Conservation (phyloP, 768 basidiomycete genomes). For the Xerocomellus dryophilus region DNA sequence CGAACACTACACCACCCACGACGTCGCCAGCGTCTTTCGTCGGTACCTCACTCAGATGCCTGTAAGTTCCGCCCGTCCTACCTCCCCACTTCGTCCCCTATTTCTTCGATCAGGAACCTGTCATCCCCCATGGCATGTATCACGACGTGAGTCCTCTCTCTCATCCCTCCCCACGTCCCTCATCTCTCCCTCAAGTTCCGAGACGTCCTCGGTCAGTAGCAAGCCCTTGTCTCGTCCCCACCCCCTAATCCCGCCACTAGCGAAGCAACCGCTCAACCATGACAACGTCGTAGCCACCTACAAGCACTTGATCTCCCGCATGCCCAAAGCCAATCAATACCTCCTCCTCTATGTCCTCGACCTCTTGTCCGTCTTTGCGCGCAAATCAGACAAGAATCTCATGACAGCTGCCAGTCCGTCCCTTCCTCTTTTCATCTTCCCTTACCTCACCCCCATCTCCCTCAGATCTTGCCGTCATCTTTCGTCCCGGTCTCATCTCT, state of each 20-base stretch:
- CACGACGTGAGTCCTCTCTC: conserved; percentile 60
- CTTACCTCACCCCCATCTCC: neutral
- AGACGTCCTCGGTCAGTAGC: conserved; percentile 61
- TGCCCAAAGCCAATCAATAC: conserved; percentile 90
- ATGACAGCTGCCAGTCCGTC: conserved; percentile 92
- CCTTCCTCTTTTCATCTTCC: neutral
- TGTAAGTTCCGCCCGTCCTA: conserved; percentile 46
- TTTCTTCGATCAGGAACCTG: conserved; percentile 67
- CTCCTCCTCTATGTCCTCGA: conserved; percentile 97
- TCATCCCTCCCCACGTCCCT: conserved; percentile 1
- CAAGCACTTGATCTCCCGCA: conserved; percentile 75
- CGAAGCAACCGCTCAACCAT: conserved; percentile 63
- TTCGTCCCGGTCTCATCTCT: conserved; percentile 91
- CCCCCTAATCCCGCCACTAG: conserved; percentile 37
- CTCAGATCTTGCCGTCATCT: conserved; percentile 92
- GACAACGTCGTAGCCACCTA: conserved; percentile 76
- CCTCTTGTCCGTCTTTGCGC: conserved; percentile 90
- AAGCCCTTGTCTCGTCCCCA: neutral
- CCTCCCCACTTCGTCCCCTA: conserved; percentile 1
- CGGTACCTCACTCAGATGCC: conserved; percentile 97
- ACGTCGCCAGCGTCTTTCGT: conserved; percentile 94
- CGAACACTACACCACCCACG: conserved; percentile 87
- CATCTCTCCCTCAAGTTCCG: conserved; percentile 56
- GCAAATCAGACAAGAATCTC: conserved; percentile 86
- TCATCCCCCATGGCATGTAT: conserved; percentile 90